Base-by-base conservation (phyloP, 2,329 filamentous ascomycete species). In the Paecilomyces fulvus region DNA sequence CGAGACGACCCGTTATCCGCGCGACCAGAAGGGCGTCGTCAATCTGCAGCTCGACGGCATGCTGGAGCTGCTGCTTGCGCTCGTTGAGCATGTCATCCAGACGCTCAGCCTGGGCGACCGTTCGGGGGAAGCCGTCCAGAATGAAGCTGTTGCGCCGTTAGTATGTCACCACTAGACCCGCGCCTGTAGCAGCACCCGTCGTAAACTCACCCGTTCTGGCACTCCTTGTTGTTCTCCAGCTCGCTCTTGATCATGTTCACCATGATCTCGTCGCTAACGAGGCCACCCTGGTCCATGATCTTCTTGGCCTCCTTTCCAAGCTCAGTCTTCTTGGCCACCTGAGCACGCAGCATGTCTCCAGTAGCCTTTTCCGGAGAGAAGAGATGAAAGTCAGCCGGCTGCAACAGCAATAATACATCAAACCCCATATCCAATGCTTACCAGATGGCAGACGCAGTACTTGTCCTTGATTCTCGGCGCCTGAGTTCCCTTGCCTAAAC, bases 241-340 rank as follows among this genome's bases (percentile, higher is more conserved):
- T 99, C 92, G 74, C 87, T 89, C 85, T 94, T 92, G 81, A 99
- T 99, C 94, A 99, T 99, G 77, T 92, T 91, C 75, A 99, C 89
- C 84, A 99, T 92, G 73, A 99, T 99, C 73, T 97, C 92, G 76
- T 99, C 94, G 75, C 91, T 95, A 74, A 99, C 94, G 58, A 99
- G 85, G 65, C 92, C 92, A 67, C 94, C 94, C 74, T 92, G 88
- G 73, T 99, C 94, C 94, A 99, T 99, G 76, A 99, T 99, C 86
- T 97, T 97, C 87, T 99, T 99, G 64, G 94, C 94, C 80, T 96
- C 91, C 72, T 89, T 85, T 66, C 94, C 94, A 63, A 99, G 85
- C 58, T 89, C 78, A 57, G 94, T 99, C 86, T 97, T 96, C 80
- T 95, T 95, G 63, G 92, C 89, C 71, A 99, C 94, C 77, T 99